Conservation (phyloP, 2,329 filamentous ascomycete species). For the Escovopsis weberi region DNA sequence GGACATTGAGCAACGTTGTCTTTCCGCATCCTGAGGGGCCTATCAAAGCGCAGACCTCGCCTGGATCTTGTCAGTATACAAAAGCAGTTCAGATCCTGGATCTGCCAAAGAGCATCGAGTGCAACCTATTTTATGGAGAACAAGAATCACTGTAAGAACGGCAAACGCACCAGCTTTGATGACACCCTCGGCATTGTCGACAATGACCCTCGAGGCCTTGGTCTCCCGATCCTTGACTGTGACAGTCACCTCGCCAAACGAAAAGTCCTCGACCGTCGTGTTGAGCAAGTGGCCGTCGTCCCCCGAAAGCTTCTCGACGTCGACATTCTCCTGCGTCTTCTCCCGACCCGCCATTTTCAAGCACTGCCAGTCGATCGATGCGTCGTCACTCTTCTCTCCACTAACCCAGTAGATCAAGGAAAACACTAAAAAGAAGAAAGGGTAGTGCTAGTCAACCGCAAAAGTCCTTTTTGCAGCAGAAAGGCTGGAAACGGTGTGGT, state of each 20-base stretch:
- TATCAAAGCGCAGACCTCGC: constrained; percentile 68
- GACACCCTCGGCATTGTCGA: constrained; percentile 47
- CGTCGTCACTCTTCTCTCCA: no score
- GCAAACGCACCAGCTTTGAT: constrained; percentile 41
- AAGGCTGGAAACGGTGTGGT: no score
- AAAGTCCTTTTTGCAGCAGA: no score
- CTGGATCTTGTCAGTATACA: constrained; percentile 16
- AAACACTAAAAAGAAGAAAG: no score
- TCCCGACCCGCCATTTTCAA: neutral
- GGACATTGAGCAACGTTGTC: constrained; percentile 68
- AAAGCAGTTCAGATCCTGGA: no score
- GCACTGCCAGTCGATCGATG: no score
- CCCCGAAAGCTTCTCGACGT: constrained; percentile 9
- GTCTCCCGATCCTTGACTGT: constrained; percentile 58
- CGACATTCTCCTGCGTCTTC: neutral
- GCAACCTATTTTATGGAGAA: neutral
- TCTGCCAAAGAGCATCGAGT: no score
- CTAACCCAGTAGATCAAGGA: no score
- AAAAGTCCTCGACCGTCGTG: constrained; percentile 45
- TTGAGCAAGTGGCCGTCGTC: constrained; percentile 42
- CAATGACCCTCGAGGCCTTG: constrained; percentile 46
- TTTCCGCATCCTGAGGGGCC: constrained; percentile 64
- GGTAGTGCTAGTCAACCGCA: no score
- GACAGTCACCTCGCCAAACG: constrained; percentile 54
- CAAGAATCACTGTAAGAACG: neutral